phyloP scores from a whole-genome alignment of 768 basidiomycete species.

The Collybia mongolica region DNA sequence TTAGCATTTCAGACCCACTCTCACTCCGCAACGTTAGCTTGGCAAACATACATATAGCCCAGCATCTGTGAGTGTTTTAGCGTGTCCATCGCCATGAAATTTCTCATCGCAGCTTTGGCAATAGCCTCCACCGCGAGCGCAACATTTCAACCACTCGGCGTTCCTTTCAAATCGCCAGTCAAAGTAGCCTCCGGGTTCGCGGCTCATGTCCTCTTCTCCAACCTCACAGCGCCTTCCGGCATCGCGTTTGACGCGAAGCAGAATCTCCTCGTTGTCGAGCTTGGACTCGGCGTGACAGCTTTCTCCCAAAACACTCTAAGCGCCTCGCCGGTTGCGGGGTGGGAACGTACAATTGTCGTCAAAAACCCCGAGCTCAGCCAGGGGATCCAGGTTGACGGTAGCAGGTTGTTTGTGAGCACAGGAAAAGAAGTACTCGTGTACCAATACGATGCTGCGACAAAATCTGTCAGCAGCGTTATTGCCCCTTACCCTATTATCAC shows the following conservation, averaged over 20 bases:
- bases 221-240: conserved; percentile 39
- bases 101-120: not conserved
- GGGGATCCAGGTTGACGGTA: conserved; percentile 37
- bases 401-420: conserved; percentile 37
- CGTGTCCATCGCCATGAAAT: conserved; percentile 5
- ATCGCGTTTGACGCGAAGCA: conserved; percentile 35
- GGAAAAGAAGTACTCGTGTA: conserved; percentile 31
- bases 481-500: conserved; percentile 17
- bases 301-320: conserved; percentile 21
- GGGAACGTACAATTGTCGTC: conserved; percentile 37
- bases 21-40: not conserved
- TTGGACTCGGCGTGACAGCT: conserved; percentile 40
- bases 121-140: conserved; percentile 6
- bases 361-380: conserved; percentile 37
- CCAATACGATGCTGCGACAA: conserved; percentile 30
- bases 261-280: conserved; percentile 44
- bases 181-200: conserved; percentile 32
- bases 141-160: conserved; percentile 28
- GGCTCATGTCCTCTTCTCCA: conserved; percentile 37
- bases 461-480: conserved; percentile 19
- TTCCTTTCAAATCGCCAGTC: conserved; percentile 32
- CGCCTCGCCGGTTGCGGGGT: conserved; percentile 22
- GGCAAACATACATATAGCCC: no score
- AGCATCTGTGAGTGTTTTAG: no score
- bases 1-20: not conserved